Conservation (phyloP, 352 stramenopile genomes). For the Globisporangium middletonii region DNA sequence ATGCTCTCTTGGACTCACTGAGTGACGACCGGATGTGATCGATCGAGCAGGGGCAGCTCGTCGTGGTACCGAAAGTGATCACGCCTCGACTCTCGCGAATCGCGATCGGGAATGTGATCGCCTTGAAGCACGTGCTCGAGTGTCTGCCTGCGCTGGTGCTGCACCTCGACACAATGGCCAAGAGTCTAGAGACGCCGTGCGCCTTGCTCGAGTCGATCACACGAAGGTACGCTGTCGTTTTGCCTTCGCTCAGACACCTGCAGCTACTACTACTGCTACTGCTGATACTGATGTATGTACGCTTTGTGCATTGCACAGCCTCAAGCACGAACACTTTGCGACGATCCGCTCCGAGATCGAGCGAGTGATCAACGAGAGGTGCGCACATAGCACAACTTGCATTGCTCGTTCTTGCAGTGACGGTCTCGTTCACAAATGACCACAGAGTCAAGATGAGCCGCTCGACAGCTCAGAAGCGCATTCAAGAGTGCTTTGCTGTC, state of each 20-base stretch:
- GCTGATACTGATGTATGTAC: neutral
- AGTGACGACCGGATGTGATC: neutral
- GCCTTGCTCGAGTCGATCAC: conserved; percentile 59
- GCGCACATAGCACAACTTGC: neutral
- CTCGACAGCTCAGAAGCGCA: conserved; percentile 71
- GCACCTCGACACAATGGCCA: conserved; percentile 34
- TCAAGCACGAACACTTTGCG: conserved; percentile 47
- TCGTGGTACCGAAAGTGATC: conserved; percentile 73
- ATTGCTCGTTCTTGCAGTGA: neutral
- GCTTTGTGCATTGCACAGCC: conserved; percentile 18
- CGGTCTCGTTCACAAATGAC: neutral
- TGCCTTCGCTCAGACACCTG: neutral
- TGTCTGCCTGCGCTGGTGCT: conserved; percentile 45
- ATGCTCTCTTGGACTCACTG: neutral
- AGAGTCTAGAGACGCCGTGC: conserved; percentile 27
- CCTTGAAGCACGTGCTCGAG: conserved; percentile 80
- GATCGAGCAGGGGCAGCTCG: conserved; percentile 52
- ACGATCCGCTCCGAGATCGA: conserved; percentile 58
- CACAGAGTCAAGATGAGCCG: conserved; percentile 55
- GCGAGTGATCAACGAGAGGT: conserved; percentile 74
- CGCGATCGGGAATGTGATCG: conserved; percentile 73
- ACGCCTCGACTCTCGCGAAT: conserved; percentile 62
- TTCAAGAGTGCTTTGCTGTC: conserved; percentile 83
- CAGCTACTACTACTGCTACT: neutral
- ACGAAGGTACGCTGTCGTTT: conserved; percentile 27